phyloP scores from a whole-genome alignment of 2,329 filamentous ascomycete species.

The Rutstroemia sp. region DNA sequence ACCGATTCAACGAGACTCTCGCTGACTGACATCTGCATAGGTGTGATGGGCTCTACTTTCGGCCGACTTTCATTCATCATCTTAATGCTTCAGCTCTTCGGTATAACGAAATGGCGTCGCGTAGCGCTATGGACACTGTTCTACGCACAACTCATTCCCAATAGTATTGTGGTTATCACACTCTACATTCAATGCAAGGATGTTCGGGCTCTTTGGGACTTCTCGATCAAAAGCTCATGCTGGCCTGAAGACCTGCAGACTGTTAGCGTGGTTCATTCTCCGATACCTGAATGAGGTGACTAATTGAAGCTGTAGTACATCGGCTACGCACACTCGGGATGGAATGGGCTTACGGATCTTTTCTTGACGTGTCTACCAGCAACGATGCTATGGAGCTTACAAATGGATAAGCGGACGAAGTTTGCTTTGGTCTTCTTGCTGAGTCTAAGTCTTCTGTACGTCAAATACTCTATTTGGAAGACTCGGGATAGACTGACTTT shows the following conservation, averaged over 20 bases:
- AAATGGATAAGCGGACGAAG: conserved; percentile 12
- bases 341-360: conserved; percentile 12
- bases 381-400: conserved; percentile 14
- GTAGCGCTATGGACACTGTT: conserved; percentile 11
- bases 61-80: conserved; percentile 13
- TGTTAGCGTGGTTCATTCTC: conserved; percentile 2
- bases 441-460: conserved; percentile 13
- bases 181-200: conserved; percentile 14
- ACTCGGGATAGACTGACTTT: background rate
- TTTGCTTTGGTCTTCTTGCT: conserved; percentile 11
- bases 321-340: conserved; percentile 5
- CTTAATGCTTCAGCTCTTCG: conserved; percentile 16
- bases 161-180: conserved; percentile 7
- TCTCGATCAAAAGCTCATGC: conserved; percentile 5
- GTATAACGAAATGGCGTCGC: conserved; percentile 4
- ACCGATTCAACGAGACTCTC: background rate
- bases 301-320: background rate
- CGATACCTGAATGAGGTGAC: background rate
- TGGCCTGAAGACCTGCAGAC: conserved; percentile 9
- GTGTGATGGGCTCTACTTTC: conserved; percentile 15
- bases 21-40: background rate
- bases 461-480: background rate
- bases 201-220: conserved; percentile 13
- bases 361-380: conserved; percentile 13
- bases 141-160: conserved; percentile 9